These are phyloP conservation scores for Tetrapyrgos nigripes DNA, from an alignment of 1,284 basidiomycete species.

Conservation along the genomic window DNA sequence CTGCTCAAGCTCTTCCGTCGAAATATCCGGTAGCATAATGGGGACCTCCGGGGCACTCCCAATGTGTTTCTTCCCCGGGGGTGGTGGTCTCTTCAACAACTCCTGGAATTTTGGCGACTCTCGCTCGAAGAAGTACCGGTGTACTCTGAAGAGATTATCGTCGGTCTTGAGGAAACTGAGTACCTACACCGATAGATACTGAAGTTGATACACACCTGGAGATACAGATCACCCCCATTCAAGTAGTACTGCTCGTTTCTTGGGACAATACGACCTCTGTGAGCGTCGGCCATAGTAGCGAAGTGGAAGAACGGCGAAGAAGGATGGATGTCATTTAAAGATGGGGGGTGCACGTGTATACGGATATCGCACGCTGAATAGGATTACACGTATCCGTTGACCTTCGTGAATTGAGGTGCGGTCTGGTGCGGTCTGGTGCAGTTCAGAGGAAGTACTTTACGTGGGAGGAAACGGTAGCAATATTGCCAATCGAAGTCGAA, in stretches of 20 bases:
- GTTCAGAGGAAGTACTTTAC: no score
- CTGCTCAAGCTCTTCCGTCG: slow-evolving; percentile 54
- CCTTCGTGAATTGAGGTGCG: background rate
- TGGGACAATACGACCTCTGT: slow-evolving; percentile 20
- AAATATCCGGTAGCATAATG: slow-evolving; percentile 45
- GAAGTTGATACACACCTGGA: slow-evolving; percentile 50
- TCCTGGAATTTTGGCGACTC: slow-evolving; percentile 62
- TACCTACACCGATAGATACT: slow-evolving; percentile 18
- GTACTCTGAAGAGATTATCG: slow-evolving; percentile 52
- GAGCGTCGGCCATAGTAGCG: slow-evolving; percentile 27
- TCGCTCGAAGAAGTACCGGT: slow-evolving; percentile 64
- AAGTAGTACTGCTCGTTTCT: slow-evolving; percentile 56
- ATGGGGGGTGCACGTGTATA: background rate
- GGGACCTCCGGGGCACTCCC: slow-evolving; percentile 49
- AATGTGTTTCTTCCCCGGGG: slow-evolving; percentile 39
- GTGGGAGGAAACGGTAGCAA: no score
- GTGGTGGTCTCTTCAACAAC: slow-evolving; percentile 38
- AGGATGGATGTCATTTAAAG: background rate
- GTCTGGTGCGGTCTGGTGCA: no score
- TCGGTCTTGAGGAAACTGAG: slow-evolving; percentile 43
- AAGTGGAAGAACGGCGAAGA: background rate
- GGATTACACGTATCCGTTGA: background rate
- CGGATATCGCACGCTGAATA: background rate
- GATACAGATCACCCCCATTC: slow-evolving; percentile 57
- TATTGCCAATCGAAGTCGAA: no score